Conservation (phyloP, 2,329 filamentous ascomycete species). For the Xylaria digitata region DNA sequence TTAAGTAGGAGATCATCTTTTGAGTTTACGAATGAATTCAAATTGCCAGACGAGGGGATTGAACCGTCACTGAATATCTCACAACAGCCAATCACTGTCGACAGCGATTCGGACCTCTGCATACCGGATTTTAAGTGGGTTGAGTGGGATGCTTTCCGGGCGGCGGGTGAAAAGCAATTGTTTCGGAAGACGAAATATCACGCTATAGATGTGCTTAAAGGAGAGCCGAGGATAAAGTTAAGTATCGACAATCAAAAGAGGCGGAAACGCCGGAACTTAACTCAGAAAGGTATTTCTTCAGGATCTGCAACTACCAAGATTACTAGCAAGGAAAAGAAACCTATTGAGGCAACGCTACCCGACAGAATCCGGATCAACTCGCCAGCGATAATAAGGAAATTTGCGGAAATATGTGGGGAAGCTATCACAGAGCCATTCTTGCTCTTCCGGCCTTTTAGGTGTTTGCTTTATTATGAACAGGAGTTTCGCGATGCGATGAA, state of each 20-base stretch:
- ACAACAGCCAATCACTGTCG: too few species aligned
- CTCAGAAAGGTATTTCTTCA: neutral
- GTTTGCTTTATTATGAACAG: too few species aligned
- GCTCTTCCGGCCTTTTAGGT: too few species aligned
- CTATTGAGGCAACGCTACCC: neutral
- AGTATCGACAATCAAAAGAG: neutral
- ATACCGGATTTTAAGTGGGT: slow-evolving; percentile 10
- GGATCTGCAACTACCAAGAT: neutral
- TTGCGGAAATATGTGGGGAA: neutral
- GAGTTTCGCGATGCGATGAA: too few species aligned
- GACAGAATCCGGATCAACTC: slow-evolving; percentile 27
- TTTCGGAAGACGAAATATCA: slow-evolving; percentile 24
- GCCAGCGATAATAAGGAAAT: slow-evolving; percentile 3
- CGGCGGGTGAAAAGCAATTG: neutral
- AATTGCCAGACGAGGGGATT: too few species aligned
- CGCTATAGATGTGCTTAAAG: slow-evolving; percentile 22
- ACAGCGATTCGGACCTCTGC: slow-evolving; percentile 16
- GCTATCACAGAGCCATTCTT: slow-evolving; percentile 2
- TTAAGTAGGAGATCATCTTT: too few species aligned
- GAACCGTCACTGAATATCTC: too few species aligned
- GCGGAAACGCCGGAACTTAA: neutral
- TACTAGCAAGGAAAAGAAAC: neutral
- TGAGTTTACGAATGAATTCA: too few species aligned
- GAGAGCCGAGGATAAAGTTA: slow-evolving; percentile 10
- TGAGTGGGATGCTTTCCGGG: slow-evolving; percentile 8